phyloP scores from a whole-genome alignment of 2,329 filamentous ascomycete genomes.

The Xylariaceae sp. region DNA sequence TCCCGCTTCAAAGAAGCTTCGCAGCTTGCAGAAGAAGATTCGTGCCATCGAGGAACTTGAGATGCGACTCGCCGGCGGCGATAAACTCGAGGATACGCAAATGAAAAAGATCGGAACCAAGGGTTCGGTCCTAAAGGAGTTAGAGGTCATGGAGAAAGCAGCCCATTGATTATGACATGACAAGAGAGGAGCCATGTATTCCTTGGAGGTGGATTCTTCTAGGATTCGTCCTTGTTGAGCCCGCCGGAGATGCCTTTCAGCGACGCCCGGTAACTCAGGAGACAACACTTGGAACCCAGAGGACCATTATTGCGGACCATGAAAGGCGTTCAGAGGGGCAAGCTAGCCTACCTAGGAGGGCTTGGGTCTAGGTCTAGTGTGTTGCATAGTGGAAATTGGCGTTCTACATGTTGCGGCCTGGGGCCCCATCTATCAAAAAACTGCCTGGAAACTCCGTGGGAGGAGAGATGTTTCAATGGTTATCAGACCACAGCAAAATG shows the following conservation, averaged over 20 bases:
- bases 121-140: constrained; percentile 78
- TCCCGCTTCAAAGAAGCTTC: constrained; percentile 91
- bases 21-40: constrained; percentile 94
- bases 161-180: constrained; percentile 10
- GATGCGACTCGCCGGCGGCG: constrained; percentile 90
- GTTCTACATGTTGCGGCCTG: background rate
- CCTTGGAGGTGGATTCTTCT: background rate
- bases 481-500: too few species aligned
- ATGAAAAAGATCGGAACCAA: constrained; percentile 98
- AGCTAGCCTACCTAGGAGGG: background rate
- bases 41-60: constrained; percentile 97
- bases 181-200: background rate
- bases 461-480: too few species aligned
- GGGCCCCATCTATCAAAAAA: background rate
- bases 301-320: background rate
- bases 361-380: background rate
- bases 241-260: background rate
- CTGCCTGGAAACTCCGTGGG: too few species aligned
- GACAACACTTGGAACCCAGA: background rate
- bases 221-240: background rate
- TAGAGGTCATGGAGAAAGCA: constrained; percentile 61
- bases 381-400: background rate
- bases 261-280: background rate
- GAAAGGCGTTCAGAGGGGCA: background rate
- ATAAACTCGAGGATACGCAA: constrained; percentile 98